Evolutionary conservation across 352 stramenopile species (phyloP), one percentile per base, ranked within the genome.

Genomic region (Globisporangium takayamanum): DNA sequence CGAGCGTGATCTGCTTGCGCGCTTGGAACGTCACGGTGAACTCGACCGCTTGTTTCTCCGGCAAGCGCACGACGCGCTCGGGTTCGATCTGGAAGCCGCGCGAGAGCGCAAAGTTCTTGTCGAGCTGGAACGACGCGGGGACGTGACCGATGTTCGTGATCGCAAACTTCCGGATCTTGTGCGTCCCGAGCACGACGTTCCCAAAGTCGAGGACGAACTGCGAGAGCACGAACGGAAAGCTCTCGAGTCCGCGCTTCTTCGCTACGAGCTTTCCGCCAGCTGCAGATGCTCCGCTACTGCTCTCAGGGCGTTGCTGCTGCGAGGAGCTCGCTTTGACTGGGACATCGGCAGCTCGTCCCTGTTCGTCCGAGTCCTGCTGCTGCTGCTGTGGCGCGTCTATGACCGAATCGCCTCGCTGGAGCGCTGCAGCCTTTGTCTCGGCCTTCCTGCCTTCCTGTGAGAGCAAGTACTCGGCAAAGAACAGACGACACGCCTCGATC

Each of bases 171-270:
- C 93, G 94, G 55, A 97, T 92, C 59, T 92, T 92, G 57, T 94
- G 92, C 8, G 88, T 87, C 5, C 93, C 94, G 4, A 92, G 59
- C 11, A 98, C 88, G 52, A 98, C 88, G 61, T 98, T 94, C 0
- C 93, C 94, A 66, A 98, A 98, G 63, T 98, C 94, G 26, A 96
- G 75, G 1, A 96, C 78, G 61, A 98, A 97, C 55, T 92, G 77
- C 3, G 87, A 95, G 16, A 96, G 57, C 47, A 97, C 73, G 60
- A 97, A 97, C 10, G 75, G 66, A 5, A 86, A 77, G 14, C 57
- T 69, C 49, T 86, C 73, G 0, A 57, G 51, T 4, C 45, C 59
- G 6, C 59, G 60, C 52, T 73, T 76, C 61, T 72, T 74, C 12
- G 50, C 25, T 20, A 56, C 33, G 33, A 39, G 33, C 33, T 39